Base-by-base conservation (phyloP, 768 basidiomycete species). In the Termitomyces heimii region DNA sequence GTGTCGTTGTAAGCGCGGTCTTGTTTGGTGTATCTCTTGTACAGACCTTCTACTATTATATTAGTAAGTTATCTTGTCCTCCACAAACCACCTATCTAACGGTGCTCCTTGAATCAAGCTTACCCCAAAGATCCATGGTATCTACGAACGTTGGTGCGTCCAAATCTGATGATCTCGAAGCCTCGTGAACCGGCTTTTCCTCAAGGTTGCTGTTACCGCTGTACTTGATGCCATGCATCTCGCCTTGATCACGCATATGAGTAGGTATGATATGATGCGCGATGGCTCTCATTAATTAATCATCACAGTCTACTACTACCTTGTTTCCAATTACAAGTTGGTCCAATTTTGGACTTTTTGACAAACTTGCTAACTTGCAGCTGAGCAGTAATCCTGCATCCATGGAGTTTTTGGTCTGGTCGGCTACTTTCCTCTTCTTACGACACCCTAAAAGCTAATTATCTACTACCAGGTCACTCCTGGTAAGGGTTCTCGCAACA, bases 221-320 rank as follows among this genome's bases (percentile, higher is more conserved):
- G 0, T 73, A 1, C 75, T 78, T 39, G 83, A 84, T 54, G 75
- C 75, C 1, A 63, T 73, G 2, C 81, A 83, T 62, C 73, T 82
- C n/a, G 68, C 63, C 1, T 60, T 83, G 26, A 75, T 84, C 22
- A 69, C 75, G 1, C 78, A 82, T 56, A 68, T 72, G 5, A 64
- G 83, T 78, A 57, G 47, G 76, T 64, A 39, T 7, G 37, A 40
- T 46, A 4, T 10, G 29, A 42, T 14, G 18, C 3, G 9, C 18
- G 22, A 24, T 13, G 14, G 24, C 4, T 20, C 12, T 4, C 7
- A 56, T 46, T 48, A 31, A 53, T 53, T 8, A 42, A 34, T 45
- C 24, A 20, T 22, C n/a, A 4, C 40, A 65, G 65, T 63, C 1
- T 65, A 62, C 22, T 57, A 63, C 46, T 65, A 65, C 35, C 56